Evolutionary conservation across 2,329 filamentous ascomycete species (phyloP), one percentile per base, ranked within the genome.

Genomic region (Trichoderma breve): DNA sequence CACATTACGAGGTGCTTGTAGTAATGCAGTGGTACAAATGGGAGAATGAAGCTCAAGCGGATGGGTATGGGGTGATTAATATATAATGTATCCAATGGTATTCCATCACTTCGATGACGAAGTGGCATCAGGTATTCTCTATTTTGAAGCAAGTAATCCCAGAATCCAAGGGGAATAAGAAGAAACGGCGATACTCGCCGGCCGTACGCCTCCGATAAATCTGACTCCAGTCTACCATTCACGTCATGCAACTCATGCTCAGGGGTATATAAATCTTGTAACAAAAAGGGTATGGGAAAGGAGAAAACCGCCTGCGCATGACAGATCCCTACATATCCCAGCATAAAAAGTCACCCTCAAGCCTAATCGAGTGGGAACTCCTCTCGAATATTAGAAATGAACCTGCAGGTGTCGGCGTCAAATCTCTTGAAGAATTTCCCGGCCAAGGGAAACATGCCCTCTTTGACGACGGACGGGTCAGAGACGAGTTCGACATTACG

Each of bases 391-490:
- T 98, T 98, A 76, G 94, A 97, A 36, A 97, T 86, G 82, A 98
- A 99, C 4, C 82, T 85, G 75, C 89, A 89, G 0, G 82, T 85
- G 39, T 83, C 83, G 5, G 80, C 78, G 81, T 98, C 93, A 86
- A 94, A 98, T 55, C 94, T 86, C 81, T 93, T 97, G 81, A 99
- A 98, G 80, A 93, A 93, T 76, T 91, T 92, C 0, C 96, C 96
- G 3, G 94, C 93, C 75, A 93, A 82, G 60, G 85, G 85, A 78
- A 93, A 87, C 73, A 97, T 84, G 28, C 87, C 76, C 4, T 87
- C 82, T 0, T 87, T 85, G 3, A 91, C 84, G 75, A 75, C 83
- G 80, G 66, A 80, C 61, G 77, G 76, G 69, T 87, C 82, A 6
- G 78, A 80, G 55, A 93, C 82, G n/a, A 90, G 82, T 72, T 90